Conservation (phyloP, 78 protist species). For the Pigoraptor vietnamica region DNA sequence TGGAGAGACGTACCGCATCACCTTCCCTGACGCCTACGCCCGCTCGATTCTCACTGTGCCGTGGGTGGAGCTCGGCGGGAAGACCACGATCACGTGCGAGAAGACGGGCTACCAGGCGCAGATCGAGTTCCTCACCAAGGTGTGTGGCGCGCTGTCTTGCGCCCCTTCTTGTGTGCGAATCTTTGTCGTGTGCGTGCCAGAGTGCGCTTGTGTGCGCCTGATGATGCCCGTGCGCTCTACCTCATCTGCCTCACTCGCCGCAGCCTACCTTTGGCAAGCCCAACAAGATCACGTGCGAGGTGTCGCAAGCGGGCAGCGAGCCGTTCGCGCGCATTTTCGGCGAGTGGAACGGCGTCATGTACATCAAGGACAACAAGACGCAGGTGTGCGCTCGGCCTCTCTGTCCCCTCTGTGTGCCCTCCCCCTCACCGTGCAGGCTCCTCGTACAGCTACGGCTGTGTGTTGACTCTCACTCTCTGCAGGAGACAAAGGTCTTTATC, state of each 20-base stretch:
- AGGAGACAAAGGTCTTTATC: background rate
- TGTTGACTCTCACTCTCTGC: background rate
- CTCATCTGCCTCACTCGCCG: background rate
- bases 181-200: too few relatives aligned
- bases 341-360: conserved; percentile 4
- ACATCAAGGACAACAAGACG: background rate
- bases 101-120: background rate
- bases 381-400: background rate
- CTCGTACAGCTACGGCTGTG: background rate
- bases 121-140: background rate
- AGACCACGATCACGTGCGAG: background rate
- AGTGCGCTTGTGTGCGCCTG: background rate
- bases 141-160: background rate
- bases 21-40: conserved; percentile 2
- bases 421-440: too few relatives aligned
- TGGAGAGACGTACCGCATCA: background rate
- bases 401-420: background rate
- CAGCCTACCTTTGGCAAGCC: conserved; percentile 9
- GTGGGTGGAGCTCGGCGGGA: conserved; percentile 9
- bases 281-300: background rate
- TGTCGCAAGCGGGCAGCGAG: background rate
- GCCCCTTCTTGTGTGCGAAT: background rate
- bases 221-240: too few relatives aligned
- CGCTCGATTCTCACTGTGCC: conserved; percentile 7
- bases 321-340: background rate